Evolutionary conservation across 495 filamentous ascomycete species (phyloP).

Genomic region (Massariosphaeria phaeospora): DNA sequence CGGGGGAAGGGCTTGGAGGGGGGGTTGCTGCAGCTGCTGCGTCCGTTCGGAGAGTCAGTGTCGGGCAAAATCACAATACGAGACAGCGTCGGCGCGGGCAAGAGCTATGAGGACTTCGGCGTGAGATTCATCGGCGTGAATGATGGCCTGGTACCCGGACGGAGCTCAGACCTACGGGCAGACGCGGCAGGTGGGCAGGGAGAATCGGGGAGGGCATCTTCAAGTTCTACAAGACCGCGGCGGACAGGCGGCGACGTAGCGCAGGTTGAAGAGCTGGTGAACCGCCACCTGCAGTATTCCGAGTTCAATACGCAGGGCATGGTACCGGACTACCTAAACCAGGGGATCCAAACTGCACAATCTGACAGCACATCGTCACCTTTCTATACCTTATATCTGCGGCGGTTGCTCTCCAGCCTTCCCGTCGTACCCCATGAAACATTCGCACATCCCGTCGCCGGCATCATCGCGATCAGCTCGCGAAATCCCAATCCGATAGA

Average conservation of each 20-base stretch:
- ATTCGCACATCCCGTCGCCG: constrained; percentile 91
- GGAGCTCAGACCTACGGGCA: constrained; percentile 36
- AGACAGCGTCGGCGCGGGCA: constrained; percentile 79
- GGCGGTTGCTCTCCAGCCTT: constrained; percentile 73
- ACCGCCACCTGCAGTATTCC: constrained; percentile 46
- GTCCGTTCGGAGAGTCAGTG: constrained; percentile 87
- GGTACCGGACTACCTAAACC: constrained; percentile 40
- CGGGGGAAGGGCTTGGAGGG: constrained; percentile 77
- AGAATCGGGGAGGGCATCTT: constrained; percentile 12
- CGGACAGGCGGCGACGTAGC: constrained; percentile 48
- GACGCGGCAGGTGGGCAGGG: constrained; percentile 34
- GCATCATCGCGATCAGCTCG: constrained; percentile 90
- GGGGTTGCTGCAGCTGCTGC: constrained; percentile 76
- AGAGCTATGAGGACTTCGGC: constrained; percentile 82
- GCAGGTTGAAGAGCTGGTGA: constrained; percentile 58
- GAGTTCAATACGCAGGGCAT: constrained; percentile 38
- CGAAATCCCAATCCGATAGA: constrained; percentile 75
- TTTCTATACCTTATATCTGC: constrained; percentile 75
- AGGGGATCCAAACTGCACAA: constrained; percentile 19
- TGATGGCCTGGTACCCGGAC: constrained; percentile 53
- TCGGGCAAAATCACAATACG: constrained; percentile 83
- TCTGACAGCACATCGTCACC: constrained; percentile 47
- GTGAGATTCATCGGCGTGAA: constrained; percentile 67
- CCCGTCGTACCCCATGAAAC: constrained; percentile 80
- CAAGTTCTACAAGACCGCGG: constrained; percentile 11